Base-by-base conservation (phyloP, 148 eudicot genomes). In the Fagopyrum homotropicum region DNA sequence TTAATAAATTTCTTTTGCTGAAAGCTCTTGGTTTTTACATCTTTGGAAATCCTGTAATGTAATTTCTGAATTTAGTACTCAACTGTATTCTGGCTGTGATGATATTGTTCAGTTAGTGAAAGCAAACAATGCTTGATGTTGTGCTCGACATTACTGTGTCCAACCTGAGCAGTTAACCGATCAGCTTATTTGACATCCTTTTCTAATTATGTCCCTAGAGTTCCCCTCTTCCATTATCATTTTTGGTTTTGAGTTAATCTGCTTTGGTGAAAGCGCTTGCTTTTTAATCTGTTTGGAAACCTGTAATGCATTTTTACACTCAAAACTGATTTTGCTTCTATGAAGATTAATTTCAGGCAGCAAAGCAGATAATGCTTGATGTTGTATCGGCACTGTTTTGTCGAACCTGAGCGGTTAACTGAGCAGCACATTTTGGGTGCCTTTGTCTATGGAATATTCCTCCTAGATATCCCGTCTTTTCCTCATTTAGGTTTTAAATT, bases 91-190 rank as follows among this genome's bases (percentile, higher is more conserved):
- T 35, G 40, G 40, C 40, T 35, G 40, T 35, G 40, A 35, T 35
- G 40, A 35, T 22, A 22, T 22, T 22, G 26, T 54, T 6, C 59
- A 54, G n/a, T 54, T 5, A 54, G 17, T 54, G 17, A 54, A 54
- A 54, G 17, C 72, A 69, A 15, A 64, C 9, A 64, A 22, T 64
- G 70, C 43, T 29, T 64, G 44, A 30, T 69, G 72, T 35, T 69
- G 71, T 30, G 2, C 40, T 66, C 4, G 45, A 66, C 14, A 56
- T n/a, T 56, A 44, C 6, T 30, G 3, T 30, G 12, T 66, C 14
- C 2, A 29, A 30, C 71, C 71, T 30, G 71, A 66, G 44, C 71
- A 1, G 71, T 30, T 66, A 35, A 30, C 45, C 2, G 40, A 66
- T 45, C 71, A 66, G 40, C 71, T 4, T 30, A 45, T 17, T 17